Base-by-base conservation (phyloP, 805 yeast species). In the Zygosaccharomyces gambellarensis region DNA sequence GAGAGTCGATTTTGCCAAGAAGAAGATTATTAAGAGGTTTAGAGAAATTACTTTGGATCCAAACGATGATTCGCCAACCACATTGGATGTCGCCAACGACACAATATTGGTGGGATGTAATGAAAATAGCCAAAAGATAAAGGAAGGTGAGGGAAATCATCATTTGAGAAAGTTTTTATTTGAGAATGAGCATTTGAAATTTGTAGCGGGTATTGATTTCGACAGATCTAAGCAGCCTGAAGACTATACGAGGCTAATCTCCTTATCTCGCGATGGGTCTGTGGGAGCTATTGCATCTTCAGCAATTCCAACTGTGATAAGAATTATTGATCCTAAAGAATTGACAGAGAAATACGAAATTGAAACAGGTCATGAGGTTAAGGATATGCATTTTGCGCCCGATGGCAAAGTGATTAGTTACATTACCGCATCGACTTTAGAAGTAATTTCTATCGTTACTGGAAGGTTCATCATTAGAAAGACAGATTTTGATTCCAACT, bases 61-160 rank as follows among this genome's bases (percentile, higher is more conserved):
- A 10, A 75, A 80, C 46, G 95, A 87, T 56, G 97, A 90, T 65
- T 83, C 90, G n/a, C 96, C 97, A 9, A 88, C 90, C 61, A 82
- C 94, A 42, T 58, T 92, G 44, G 96, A 83, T 54, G 71, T 74
- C 31, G 64, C 68, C 3, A 62, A 72, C 54, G 56, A 74, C 52
- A 61, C 76, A 17, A 79, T 90, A 14, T 69, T 87, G 41, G 75
- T 85, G 39, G 96, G 95, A 3, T 82, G 90, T 58, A 90, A 90
- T 64, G 89, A 86, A 58, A 76, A 81, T 43, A 67, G 81, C 3
- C 74, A 73, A 41, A 73, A 78, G 56, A 79, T 85, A 60, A 75
- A 79, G 44, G 74, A 74, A 63, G 84, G 82, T 49, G 70, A 74
- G 53, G 64, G 58, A 23, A 87, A 89, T 65, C 78, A 81, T 58